Conservation (phyloP, 805 yeast genomes). For the Metschnikowia cubensis region DNA sequence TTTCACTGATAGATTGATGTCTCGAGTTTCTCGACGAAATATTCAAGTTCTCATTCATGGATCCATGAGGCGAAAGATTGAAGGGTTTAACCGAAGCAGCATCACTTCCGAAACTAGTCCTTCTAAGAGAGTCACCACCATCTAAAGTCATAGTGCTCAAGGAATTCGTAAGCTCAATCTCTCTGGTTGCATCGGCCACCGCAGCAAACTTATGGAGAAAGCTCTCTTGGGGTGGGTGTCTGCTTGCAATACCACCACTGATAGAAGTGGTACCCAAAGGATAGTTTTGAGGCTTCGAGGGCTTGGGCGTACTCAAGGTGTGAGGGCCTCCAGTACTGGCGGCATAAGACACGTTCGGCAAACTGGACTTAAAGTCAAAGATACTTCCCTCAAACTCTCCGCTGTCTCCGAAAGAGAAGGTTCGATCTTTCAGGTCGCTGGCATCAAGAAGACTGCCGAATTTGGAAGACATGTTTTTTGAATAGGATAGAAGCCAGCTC, state of each 20-base stretch:
- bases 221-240: slow-evolving; percentile 45
- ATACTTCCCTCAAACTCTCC: slow-evolving; percentile 41
- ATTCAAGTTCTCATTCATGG: slow-evolving; percentile 42
- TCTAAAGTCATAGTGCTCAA: slow-evolving; percentile 39
- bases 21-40: slow-evolving; percentile 34
- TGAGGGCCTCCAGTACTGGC: slow-evolving; percentile 23
- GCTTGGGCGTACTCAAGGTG: slow-evolving; percentile 14
- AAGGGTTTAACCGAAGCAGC: slow-evolving; percentile 19
- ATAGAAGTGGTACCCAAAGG: slow-evolving; percentile 60
- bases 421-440: slow-evolving; percentile 38
- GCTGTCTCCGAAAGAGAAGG: slow-evolving; percentile 41
- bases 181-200: slow-evolving; percentile 68
- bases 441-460: slow-evolving; percentile 34
- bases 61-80: slow-evolving; percentile 35
- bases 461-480: slow-evolving; percentile 18
- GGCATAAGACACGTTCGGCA: slow-evolving; percentile 19
- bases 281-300: slow-evolving; percentile 20
- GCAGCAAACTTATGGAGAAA: slow-evolving; percentile 61
- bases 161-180: slow-evolving; percentile 49
- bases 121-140: slow-evolving; percentile 31
- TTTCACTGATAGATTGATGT: slow-evolving; percentile 56
- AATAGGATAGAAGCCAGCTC: slow-evolving; percentile 7
- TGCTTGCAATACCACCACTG: slow-evolving; percentile 49
- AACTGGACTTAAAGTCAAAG: slow-evolving; percentile 47
- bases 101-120: slow-evolving; percentile 47